These are phyloP conservation scores for Lactifluus pinguis DNA, from an alignment of 768 basidiomycete genomes.

Conservation along the genomic window DNA sequence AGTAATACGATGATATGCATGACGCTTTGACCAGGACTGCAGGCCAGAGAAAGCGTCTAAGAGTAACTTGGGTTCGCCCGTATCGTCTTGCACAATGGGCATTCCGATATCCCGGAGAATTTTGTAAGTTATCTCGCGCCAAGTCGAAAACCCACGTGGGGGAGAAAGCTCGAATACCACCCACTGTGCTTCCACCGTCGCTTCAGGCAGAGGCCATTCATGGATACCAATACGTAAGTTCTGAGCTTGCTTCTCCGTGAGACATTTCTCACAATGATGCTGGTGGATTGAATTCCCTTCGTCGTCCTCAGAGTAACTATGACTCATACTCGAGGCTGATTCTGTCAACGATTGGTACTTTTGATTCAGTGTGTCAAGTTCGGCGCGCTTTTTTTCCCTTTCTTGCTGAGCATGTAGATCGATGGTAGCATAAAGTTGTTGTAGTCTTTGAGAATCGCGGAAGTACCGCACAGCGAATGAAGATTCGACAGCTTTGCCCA, in stretches of 20 bases:
- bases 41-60: background rate
- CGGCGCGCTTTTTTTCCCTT: background rate
- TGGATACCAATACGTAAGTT: background rate
- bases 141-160: background rate
- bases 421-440: background rate
- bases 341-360: background rate
- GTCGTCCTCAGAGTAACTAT: background rate
- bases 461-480: slow-evolving; percentile 7
- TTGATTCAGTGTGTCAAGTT: background rate
- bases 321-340: background rate
- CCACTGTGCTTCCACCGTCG: background rate
- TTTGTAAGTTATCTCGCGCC: background rate
- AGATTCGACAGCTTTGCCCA: background rate
- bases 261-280: background rate
- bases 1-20: background rate
- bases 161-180: background rate
- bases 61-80: background rate
- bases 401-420: background rate
- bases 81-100: too few species aligned
- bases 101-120: slow-evolving; percentile 6
- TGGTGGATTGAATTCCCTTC: background rate
- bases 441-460: background rate
- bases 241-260: too few species aligned
- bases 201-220: background rate
- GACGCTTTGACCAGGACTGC: background rate